Conservation (phyloP, 345 rosid genomes). For the Eucalyptus regnans region DNA sequence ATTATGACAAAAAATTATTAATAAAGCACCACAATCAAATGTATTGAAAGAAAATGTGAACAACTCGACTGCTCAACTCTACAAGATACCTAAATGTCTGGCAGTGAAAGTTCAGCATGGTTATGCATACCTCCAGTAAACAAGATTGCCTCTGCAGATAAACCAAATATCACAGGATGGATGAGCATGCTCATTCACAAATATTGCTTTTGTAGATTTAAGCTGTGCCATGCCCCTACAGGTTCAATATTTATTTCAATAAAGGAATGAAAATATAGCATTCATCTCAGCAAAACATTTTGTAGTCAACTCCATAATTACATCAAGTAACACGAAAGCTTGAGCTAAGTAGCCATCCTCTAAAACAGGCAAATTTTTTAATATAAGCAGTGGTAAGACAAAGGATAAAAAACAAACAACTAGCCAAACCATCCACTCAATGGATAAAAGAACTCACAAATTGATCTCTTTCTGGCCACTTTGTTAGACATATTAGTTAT, state of each 20-base stretch:
- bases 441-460: neutral
- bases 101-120: neutral
- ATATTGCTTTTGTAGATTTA: conserved; percentile 47
- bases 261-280: neutral
- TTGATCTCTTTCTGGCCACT: neutral
- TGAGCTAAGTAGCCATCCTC: neutral
- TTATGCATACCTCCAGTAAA: conserved; percentile 26
- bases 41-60: neutral
- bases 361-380: neutral
- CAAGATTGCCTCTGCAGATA: conserved; percentile 31
- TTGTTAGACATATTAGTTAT: neutral
- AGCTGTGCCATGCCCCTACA: conserved; percentile 48
- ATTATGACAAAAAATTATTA: neutral
- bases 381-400: neutral
- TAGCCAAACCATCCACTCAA: neutral
- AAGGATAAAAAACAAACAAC: neutral
- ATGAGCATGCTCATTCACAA: conserved; percentile 29
- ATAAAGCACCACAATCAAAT: neutral
- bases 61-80: neutral
- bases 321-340: neutral
- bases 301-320: neutral
- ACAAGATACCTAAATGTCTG: neutral
- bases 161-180: conserved; percentile 48
- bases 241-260: neutral
- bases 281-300: neutral